A percentile compares a stretch with the other conserved stretches of the same genome.
Conservation (phyloP, 306 rosid genomes). For the Pyrus pyrifolia region DNA sequence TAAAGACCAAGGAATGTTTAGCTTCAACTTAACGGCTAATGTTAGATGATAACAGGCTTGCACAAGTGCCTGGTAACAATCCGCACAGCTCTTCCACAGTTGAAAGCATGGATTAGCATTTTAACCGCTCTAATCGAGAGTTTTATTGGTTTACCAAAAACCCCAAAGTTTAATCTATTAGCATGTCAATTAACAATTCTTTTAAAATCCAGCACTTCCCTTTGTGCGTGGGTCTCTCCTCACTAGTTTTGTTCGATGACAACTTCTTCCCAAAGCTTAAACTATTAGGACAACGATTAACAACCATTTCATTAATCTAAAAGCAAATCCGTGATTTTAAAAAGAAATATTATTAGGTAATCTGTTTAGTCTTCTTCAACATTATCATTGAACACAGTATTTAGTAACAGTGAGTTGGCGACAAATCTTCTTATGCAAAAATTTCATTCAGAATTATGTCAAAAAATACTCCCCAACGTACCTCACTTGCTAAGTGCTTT, state of each 20-base stretch:
- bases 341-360: not conserved
- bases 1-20: not conserved
- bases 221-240: not conserved
- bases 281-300: not conserved
- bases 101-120: not conserved
- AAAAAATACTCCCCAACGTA: slow-evolving; percentile 21
- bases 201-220: not conserved
- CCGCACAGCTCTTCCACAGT: not conserved
- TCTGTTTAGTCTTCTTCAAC: not conserved
- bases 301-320: not conserved
- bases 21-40: not conserved
- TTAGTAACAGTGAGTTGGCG: not conserved
- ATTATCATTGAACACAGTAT: not conserved
- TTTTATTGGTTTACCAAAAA: not conserved
- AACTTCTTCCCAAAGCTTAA: not conserved
- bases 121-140: not conserved
- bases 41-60: not conserved
- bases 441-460: not conserved
- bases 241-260: not conserved
- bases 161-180: not conserved
- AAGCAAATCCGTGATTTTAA: not conserved
- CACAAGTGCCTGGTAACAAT: not conserved
- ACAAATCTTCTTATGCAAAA: not conserved
- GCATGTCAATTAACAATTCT: not conserved
- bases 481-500: slow-evolving; percentile 65